Percentiles rank a stretch among this genome's conserved stretches.
phyloP scores from a whole-genome alignment of 148 eudicot species.

The Rhododendron ovatum region DNA sequence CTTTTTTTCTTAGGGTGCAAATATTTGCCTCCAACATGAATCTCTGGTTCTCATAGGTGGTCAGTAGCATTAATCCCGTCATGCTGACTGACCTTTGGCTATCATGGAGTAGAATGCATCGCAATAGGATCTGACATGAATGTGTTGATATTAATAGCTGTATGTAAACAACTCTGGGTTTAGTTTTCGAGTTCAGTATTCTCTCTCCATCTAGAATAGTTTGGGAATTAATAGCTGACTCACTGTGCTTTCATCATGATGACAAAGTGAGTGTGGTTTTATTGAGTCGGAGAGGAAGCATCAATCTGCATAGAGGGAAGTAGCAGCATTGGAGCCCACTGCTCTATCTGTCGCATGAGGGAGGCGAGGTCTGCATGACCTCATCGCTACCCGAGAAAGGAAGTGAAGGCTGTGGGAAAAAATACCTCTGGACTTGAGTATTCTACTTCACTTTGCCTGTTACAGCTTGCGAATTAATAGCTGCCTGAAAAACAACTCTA shows the following conservation, averaged over 20 bases:
- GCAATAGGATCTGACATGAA: background rate
- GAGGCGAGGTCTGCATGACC: too few species aligned
- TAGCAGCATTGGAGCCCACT: background rate
- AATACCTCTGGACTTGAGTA: background rate
- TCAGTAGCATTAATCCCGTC: background rate
- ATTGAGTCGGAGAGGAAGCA: background rate
- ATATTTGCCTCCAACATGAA: background rate
- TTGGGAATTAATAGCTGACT: background rate
- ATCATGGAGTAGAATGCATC: background rate
- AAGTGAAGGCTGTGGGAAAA: background rate
- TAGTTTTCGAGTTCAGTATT: background rate
- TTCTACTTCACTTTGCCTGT: background rate
- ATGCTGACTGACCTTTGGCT: background rate
- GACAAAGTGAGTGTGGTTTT: background rate
- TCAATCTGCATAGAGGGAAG: too few species aligned
- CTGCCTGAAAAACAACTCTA: background rate
- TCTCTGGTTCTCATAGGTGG: background rate
- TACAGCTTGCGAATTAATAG: background rate
- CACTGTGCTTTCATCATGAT: background rate
- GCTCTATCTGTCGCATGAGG: background rate
- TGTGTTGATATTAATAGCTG: background rate
- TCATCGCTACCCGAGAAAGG: background rate
- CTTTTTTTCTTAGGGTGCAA: background rate
- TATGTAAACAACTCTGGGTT: background rate
- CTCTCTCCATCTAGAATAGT: background rate